Evolutionary conservation across 768 basidiomycete species (phyloP).

Genomic region (Lentinula guzmanii): DNA sequence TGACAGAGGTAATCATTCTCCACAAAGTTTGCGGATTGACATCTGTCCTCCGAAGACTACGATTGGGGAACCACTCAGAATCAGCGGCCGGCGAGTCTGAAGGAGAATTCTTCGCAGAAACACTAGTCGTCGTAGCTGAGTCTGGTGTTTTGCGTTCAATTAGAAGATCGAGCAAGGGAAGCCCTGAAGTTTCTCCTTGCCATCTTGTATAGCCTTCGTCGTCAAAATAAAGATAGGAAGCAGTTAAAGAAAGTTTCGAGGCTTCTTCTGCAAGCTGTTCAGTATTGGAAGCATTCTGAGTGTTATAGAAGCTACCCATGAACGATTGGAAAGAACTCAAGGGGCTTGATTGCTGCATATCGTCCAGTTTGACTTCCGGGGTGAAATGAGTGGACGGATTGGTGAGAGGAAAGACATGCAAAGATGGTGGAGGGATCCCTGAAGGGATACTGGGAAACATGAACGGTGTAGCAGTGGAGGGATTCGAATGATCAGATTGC

Average conservation of each 20-base stretch:
- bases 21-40: conserved; percentile 84
- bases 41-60: conserved; percentile 66
- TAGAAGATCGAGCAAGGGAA: conserved; percentile 81
- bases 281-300: conserved; percentile 15
- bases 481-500: conserved; percentile 22
- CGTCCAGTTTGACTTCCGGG: conserved; percentile 31
- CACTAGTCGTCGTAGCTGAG: conserved; percentile 14
- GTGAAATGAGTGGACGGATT: conserved; percentile 80
- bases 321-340: conserved; percentile 33
- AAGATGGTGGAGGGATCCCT: conserved; percentile 13
- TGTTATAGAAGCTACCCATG: conserved; percentile 24
- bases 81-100: conserved; percentile 28
- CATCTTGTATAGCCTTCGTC: conserved; percentile 84
- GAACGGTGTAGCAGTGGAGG: conserved; percentile 32
- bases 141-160: conserved; percentile 59
- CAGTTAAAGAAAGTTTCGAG: conserved; percentile 59
- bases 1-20: conserved; percentile 81
- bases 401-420: conserved; percentile 72
- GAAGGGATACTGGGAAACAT: conserved; percentile 27
- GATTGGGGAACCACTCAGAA: conserved; percentile 78
- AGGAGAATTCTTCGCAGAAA: conserved; percentile 2
- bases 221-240: conserved; percentile 82
- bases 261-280: conserved; percentile 54
- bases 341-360: conserved; percentile 43
- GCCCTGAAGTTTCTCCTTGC: conserved; percentile 91